Percentiles rank a stretch among this genome's conserved stretches.
These are phyloP conservation scores for Malus hybrid DNA, from an alignment of 331 rosid genomes.

Conservation along the genomic window DNA sequence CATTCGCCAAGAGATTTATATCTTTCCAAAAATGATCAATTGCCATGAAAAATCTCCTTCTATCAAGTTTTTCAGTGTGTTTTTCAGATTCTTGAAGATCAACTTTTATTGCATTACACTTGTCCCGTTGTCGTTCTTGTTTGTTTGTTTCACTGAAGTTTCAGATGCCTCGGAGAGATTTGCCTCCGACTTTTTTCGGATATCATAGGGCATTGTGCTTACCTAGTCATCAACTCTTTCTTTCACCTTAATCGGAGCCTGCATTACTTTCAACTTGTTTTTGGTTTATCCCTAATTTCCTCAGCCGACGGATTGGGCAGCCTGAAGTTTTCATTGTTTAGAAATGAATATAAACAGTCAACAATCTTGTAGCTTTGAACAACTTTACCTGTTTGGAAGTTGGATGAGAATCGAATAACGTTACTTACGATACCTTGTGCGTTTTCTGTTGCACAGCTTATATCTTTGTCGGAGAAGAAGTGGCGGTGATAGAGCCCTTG, in stretches of 20 bases:
- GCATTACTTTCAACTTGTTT: not conserved
- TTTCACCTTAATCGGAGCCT: not conserved
- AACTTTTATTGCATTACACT: not conserved
- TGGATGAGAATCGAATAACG: not conserved
- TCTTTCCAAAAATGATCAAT: not conserved
- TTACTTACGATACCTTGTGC: conserved; percentile 5
- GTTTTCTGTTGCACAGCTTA: conserved; percentile 51
- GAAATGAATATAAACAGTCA: not conserved
- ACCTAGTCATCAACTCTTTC: not conserved
- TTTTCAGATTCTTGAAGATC: not conserved
- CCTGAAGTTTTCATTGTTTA: not conserved
- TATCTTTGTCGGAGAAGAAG: conserved; percentile 73
- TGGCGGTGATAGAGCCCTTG: conserved; percentile 39
- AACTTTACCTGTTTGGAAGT: not conserved
- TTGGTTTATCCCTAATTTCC: not conserved
- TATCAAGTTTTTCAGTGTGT: not conserved
- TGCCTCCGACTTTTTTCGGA: not conserved
- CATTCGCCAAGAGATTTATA: not conserved
- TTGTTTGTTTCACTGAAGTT: not conserved
- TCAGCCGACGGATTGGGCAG: not conserved
- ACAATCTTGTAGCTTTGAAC: not conserved
- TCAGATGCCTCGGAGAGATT: not conserved
- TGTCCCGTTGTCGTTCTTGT: not conserved
- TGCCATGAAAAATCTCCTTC: not conserved
- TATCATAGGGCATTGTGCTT: not conserved